Evolutionary conservation across 1,284 basidiomycete species (phyloP), one percentile per base, ranked within the genome.

Genomic region (Marasmius oreades): DNA sequence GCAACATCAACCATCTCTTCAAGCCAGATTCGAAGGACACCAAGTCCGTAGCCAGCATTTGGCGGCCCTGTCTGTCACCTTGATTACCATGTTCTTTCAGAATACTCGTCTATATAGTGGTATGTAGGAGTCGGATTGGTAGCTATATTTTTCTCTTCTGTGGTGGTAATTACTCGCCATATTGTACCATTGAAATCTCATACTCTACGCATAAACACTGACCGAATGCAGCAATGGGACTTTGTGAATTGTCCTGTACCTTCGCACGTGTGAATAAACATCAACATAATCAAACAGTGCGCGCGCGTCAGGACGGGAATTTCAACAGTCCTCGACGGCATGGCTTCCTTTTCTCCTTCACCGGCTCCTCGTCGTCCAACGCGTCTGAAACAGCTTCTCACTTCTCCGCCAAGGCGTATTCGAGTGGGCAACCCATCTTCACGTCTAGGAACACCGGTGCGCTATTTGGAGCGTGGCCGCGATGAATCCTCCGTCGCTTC

Each of bases 1-100:
- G 89, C 90, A 34, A 80, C 84, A 73, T 90, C 88, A 23, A 93
- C 90, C 57, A 92, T 92, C 76, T 92, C 90, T 54, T 92, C 89
- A 47, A 87, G 90, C 60, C 90, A 92, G 72, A 92, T 93, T 67
- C 90, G 36, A 84, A 86, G 69, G 84, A 83, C 33, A 59, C 58
- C 37, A 59, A 59, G 52, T 59, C 58, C 6, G 58, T 59, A 0
- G 56, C 58, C 22, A 59, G 58, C 53, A 31, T n/a, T n/a, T n/a
- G n/a, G n/a, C n/a, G n/a, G n/a, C n/a, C n/a, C n/a, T n/a, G n/a
- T n/a, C n/a, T n/a, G n/a, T n/a, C n/a, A 31, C 28, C 28, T 31
- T n/a, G n/a, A n/a, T n/a, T 10, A 31, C 28, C 28, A 10, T 31
- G 28, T 31, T 5, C 28, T 31, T 31, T 31, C 28, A 54, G 55